Base-by-base conservation (phyloP, 2,329 filamentous ascomycete species). In the Fusarium algeriense region DNA sequence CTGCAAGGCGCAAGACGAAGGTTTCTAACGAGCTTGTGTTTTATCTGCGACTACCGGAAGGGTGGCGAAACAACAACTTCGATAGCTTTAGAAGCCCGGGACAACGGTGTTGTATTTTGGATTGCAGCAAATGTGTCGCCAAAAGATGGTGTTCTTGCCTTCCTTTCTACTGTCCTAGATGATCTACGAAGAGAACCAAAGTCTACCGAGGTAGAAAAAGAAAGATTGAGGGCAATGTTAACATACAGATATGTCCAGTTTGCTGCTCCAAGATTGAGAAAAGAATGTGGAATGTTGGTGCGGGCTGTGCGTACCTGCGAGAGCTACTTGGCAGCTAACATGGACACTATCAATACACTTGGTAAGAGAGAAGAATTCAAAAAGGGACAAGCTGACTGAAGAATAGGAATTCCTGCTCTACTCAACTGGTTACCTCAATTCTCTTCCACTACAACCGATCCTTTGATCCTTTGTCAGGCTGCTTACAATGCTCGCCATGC, bases 41-140 rank as follows among this genome's bases (percentile, higher is more conserved):
- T 82, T 68, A 64, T 87, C 12, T 86, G 84, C 67, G 85, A 86
- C 57, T 80, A 81, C 53, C 69, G 76, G 0, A 86, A 85, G 64
- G 85, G 85, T 0, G 85, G 85, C 3, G 68, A 76, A 6, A 81
- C 81, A 1, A 83, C 81, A 26, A 82, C 85, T 1, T 80, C 85
- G 0, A 80, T 87, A 23, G 84, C 79, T 0, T 69, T 85, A 2
- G 80, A 87, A 64, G 73, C 81, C 1, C 63, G 41, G 0, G 48
- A 70, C 1, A 60, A 79, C 1, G 69, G 71, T 23, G 80, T 79
- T 55, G 75, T 79, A 6, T 85, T 85, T 41, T 86, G 84, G 81
- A 49, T 86, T 12, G 80, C 85, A 6, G 80, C 79, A 3, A 87
- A 87, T 60, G 62, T 69, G 14, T 67, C 73, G 2, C 35, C 70